A percentile compares a stretch with the other conserved stretches of the same genome.
phyloP scores from a whole-genome alignment of 2,329 filamentous ascomycete genomes.

The Penicillium sp. region DNA sequence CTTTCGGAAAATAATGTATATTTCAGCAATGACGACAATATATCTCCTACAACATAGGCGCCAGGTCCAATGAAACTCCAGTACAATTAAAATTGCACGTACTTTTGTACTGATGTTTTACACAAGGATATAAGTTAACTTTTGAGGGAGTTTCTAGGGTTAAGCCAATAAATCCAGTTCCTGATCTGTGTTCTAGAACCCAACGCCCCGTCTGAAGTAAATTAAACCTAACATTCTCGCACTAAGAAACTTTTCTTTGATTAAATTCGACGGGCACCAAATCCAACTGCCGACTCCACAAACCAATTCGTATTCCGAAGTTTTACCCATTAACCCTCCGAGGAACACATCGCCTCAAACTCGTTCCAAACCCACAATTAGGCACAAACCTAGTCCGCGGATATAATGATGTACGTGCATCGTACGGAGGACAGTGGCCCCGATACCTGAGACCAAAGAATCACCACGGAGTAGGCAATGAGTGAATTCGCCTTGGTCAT shows the following conservation, averaged over 20 bases:
- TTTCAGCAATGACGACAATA: background rate
- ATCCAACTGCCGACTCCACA: background rate
- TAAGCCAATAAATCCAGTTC: background rate
- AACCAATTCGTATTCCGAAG: background rate
- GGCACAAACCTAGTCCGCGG: background rate
- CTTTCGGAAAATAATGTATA: background rate
- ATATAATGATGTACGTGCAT: background rate
- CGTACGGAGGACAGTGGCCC: background rate
- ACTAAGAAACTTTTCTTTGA: background rate
- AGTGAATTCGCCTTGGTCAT: background rate
- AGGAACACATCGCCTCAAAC: background rate
- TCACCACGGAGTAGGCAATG: too few species aligned
- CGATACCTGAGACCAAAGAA: too few species aligned
- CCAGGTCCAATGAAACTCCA: background rate
- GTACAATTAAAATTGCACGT: background rate
- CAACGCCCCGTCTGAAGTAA: slow-evolving; percentile 3
- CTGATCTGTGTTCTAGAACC: slow-evolving; percentile 2
- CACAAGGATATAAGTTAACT: background rate
- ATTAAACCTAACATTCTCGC: background rate
- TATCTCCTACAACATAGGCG: background rate
- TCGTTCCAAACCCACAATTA: background rate
- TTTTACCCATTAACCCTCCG: background rate
- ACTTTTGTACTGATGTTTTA: background rate
- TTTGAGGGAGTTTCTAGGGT: background rate
- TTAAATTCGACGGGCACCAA: slow-evolving; percentile 5